Conservation (phyloP, 352 stramenopile genomes). For the Albugo candida region DNA sequence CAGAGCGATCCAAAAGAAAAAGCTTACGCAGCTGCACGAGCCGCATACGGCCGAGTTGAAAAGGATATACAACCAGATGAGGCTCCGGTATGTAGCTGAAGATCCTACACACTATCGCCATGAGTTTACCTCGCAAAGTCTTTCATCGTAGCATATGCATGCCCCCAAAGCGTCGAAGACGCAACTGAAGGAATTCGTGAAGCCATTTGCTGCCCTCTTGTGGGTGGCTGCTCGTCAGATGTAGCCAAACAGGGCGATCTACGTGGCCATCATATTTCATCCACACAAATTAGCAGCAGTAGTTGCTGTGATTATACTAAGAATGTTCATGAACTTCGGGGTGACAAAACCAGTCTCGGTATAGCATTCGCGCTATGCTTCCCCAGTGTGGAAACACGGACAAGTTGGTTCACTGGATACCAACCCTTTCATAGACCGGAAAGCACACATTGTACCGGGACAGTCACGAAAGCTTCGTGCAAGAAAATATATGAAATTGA, state of each 20-base stretch:
- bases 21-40: conserved; percentile 50
- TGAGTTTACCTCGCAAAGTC: conserved; percentile 3
- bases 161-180: conserved; percentile 59
- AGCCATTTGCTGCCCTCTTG: conserved; percentile 55
- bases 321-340: conserved; percentile 22
- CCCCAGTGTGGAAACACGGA: conserved; percentile 71
- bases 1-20: conserved; percentile 65
- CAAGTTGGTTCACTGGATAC: conserved; percentile 77
- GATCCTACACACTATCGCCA: neutral
- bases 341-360: conserved; percentile 63
- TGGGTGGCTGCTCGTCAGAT: conserved; percentile 69
- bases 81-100: conserved; percentile 18
- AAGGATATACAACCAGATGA: conserved; percentile 36
- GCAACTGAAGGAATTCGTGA: conserved; percentile 67
- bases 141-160: conserved; percentile 67
- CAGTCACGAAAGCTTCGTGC: conserved; percentile 62
- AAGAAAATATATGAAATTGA: conserved; percentile 79
- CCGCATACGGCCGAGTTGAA: conserved; percentile 27
- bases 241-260: conserved; percentile 12
- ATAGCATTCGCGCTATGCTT: conserved; percentile 68
- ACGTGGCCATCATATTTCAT: conserved; percentile 16
- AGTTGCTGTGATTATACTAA: conserved; percentile 22
- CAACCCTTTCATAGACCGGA: conserved; percentile 21
- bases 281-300: conserved; percentile 76
- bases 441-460: conserved; percentile 68